phyloP scores from a whole-genome alignment of 2,329 filamentous ascomycete species.

The Beauveria caledonica region DNA sequence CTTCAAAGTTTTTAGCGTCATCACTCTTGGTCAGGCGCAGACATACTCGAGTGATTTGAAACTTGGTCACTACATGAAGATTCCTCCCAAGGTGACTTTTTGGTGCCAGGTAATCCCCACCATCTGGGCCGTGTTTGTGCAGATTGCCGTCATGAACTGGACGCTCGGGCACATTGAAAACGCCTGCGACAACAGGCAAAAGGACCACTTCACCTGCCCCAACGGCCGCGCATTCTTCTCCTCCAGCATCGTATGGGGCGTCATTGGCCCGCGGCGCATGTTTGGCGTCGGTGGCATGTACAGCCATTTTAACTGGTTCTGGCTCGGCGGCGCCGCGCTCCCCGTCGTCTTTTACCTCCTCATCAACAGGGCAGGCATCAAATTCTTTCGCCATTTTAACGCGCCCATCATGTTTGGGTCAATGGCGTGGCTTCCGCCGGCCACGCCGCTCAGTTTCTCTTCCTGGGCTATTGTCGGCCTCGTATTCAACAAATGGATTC shows the following conservation, averaged over 20 bases:
- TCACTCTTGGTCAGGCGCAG: constrained; percentile 30
- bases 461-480: constrained; percentile 50
- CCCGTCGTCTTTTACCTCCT: constrained; percentile 40
- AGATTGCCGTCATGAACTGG: constrained; percentile 38
- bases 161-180: constrained; percentile 37
- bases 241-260: constrained; percentile 47
- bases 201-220: constrained; percentile 27
- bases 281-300: constrained; percentile 47
- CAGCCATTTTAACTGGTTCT: constrained; percentile 42
- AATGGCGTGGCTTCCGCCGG: constrained; percentile 46
- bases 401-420: constrained; percentile 52
- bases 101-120: constrained; percentile 33
- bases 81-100: constrained; percentile 32
- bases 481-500: constrained; percentile 50
- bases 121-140: constrained; percentile 36
- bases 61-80: constrained; percentile 42
- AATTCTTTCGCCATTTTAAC: constrained; percentile 40
- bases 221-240: constrained; percentile 40
- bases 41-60: constrained; percentile 41
- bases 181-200: constrained; percentile 31
- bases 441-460: constrained; percentile 51
- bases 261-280: constrained; percentile 48
- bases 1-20: constrained; percentile 20
- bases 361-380: constrained; percentile 20
- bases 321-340: constrained; percentile 39